phyloP scores from a whole-genome alignment of 768 basidiomycete genomes.

The Neoboletus brunneissimus region DNA sequence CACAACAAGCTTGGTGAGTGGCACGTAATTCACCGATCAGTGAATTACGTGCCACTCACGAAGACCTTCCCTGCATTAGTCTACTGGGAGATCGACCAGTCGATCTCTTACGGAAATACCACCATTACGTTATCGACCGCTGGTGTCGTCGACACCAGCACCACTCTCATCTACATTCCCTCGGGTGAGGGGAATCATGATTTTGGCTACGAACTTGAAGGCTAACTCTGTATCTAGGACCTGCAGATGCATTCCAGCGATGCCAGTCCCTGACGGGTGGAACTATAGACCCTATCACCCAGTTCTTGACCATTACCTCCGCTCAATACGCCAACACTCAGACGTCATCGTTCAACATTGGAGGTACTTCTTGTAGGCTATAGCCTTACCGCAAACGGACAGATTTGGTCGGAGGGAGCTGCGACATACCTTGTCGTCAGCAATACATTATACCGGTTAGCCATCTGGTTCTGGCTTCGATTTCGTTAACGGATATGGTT shows the following conservation, averaged over 20 bases:
- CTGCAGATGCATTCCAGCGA: slow-evolving; percentile 20
- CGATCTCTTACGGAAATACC: slow-evolving; percentile 26
- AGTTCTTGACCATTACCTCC: slow-evolving; percentile 25
- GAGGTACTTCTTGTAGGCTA: slow-evolving; percentile 9
- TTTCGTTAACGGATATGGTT: slow-evolving; percentile 19
- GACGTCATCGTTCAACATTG: slow-evolving; percentile 27
- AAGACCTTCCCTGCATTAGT: slow-evolving; percentile 16
- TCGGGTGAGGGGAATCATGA: slow-evolving; percentile 11
- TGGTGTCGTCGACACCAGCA: slow-evolving; percentile 36
- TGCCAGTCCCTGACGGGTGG: slow-evolving; percentile 29
- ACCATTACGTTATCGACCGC: slow-evolving; percentile 23
- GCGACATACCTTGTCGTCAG: slow-evolving; percentile 29
- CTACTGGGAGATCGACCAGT: slow-evolving; percentile 35
- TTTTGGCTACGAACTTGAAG: not conserved
- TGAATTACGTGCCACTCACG: slow-evolving; percentile 27
- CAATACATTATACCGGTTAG: no score
- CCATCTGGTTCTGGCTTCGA: slow-evolving; percentile 12
- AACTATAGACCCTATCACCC: slow-evolving; percentile 20
- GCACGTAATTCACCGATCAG: no score
- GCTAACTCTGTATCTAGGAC: not conserved
- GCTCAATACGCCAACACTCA: slow-evolving; percentile 22
- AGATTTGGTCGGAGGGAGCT: slow-evolving; percentile 34
- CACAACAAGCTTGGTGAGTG: slow-evolving; percentile 4
- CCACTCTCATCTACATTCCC: slow-evolving; percentile 24
- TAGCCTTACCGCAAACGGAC: slow-evolving; percentile 22